Conservation (phyloP, 2,329 filamentous ascomycete genomes). For the Pseudopyricularia javanii region DNA sequence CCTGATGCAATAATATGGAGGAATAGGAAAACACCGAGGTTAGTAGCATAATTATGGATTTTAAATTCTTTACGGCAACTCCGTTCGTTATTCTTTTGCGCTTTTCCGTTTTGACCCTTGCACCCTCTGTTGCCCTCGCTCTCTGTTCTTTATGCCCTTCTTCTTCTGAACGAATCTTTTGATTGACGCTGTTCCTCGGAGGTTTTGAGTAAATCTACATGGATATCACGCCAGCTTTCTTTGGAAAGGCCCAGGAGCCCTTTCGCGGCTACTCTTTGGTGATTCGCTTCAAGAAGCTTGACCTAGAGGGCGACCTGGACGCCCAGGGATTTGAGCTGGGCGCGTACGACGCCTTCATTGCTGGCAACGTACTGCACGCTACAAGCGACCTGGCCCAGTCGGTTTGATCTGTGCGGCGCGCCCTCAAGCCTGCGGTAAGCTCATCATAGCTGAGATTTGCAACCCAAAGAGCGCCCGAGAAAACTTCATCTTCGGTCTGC, state of each 20-base stretch:
- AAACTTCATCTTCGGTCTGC: conserved; percentile 14
- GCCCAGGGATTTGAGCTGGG: conserved; percentile 13
- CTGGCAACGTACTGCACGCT: conserved; percentile 15
- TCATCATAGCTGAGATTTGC: conserved; percentile 11
- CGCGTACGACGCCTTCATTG: conserved; percentile 16
- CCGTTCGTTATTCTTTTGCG: too few relatives aligned
- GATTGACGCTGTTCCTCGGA: too few relatives aligned
- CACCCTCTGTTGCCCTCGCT: too few relatives aligned
- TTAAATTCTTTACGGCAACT: too few relatives aligned
- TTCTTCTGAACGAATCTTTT: too few relatives aligned
- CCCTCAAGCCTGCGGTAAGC: conserved; percentile 15
- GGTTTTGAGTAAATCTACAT: conserved; percentile 19
- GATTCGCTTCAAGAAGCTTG: conserved; percentile 20
- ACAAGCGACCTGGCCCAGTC: conserved; percentile 13
- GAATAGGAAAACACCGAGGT: background rate
- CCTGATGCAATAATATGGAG: background rate
- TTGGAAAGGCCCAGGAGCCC: conserved; percentile 16
- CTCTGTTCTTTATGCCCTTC: too few relatives aligned
- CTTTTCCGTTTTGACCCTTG: too few relatives aligned
- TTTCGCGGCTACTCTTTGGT: conserved; percentile 9
- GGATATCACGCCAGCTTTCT: conserved; percentile 25
- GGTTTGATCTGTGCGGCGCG: conserved; percentile 8
- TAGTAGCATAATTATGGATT: too few relatives aligned
- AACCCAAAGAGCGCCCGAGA: background rate
- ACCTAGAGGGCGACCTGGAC: conserved; percentile 17